A percentile compares a stretch with the other conserved stretches of the same genome.
phyloP scores from a whole-genome alignment of 257 asterid species.

The Plantago major region DNA sequence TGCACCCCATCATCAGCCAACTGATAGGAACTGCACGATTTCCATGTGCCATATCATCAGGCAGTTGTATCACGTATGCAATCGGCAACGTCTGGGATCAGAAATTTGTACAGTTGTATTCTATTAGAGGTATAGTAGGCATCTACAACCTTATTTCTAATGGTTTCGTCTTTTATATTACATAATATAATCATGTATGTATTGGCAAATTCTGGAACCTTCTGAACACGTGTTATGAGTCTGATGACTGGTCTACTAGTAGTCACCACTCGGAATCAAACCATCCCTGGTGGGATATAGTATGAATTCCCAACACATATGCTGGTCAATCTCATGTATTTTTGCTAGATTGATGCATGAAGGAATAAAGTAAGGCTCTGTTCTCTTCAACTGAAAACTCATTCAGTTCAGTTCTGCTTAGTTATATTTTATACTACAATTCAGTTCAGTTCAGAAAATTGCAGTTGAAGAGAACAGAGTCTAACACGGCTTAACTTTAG shows the following conservation, averaged over 20 bases:
- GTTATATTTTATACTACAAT: too few relatives aligned
- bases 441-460: too few relatives aligned
- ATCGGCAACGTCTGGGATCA: neutral
- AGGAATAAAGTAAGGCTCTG: too few relatives aligned
- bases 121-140: constrained; percentile 1
- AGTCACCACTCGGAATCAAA: neutral
- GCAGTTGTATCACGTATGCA: constrained; percentile 9
- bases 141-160: constrained; percentile 13
- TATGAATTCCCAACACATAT: too few relatives aligned
- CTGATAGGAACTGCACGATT: constrained; percentile 10
- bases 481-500: too few relatives aligned
- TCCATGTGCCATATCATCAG: constrained; percentile 6
- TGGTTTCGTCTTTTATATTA: neutral
- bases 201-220: constrained; percentile 2
- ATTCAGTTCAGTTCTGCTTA: too few relatives aligned
- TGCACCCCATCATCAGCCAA: constrained; percentile 6
- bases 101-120: constrained; percentile 22
- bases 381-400: too few relatives aligned
- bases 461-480: too few relatives aligned
- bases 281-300: too few relatives aligned
- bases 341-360: too few relatives aligned
- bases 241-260: neutral
- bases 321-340: too few relatives aligned
- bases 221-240: neutral
- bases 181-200: neutral